Evolutionary conservation across 2,329 filamentous ascomycete genomes (phyloP).

Genomic region (Fusarium veterinarium): DNA sequence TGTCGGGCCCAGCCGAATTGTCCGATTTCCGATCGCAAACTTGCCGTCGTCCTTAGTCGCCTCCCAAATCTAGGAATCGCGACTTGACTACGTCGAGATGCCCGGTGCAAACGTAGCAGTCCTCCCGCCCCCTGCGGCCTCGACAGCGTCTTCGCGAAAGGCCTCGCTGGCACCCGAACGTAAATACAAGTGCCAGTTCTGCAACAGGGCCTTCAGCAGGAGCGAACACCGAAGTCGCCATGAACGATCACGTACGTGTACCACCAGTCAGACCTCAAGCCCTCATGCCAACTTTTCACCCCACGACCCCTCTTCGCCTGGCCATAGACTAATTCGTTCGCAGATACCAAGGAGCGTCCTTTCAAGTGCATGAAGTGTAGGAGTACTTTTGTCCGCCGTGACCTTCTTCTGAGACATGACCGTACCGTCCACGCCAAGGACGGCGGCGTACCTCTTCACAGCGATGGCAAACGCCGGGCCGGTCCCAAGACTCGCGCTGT

Average conservation of each 20-base stretch:
- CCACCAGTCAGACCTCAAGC: slow-evolving; percentile 19
- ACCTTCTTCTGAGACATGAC: slow-evolving; percentile 95
- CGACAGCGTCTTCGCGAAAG: slow-evolving; percentile 81
- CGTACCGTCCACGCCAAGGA: slow-evolving; percentile 99
- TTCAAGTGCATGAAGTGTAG: slow-evolving; percentile 99
- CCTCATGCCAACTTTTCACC: slow-evolving; percentile 18
- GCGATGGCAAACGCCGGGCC: slow-evolving; percentile 89
- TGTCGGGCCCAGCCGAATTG: slow-evolving; percentile 49
- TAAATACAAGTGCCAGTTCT: slow-evolving; percentile 99
- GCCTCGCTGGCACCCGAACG: slow-evolving; percentile 84
- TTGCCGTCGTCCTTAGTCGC: slow-evolving; percentile 44
- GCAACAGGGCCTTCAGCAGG: slow-evolving; percentile 95
- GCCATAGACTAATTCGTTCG: slow-evolving; percentile 42
- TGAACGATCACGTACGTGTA: slow-evolving; percentile 95
- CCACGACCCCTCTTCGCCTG: slow-evolving; percentile 9
- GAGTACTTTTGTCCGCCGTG: slow-evolving; percentile 97
- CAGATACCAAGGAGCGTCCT: slow-evolving; percentile 97
- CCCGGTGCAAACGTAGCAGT: slow-evolving; percentile 76
- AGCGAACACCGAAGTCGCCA: slow-evolving; percentile 97
- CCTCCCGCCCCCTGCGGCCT: slow-evolving; percentile 70
- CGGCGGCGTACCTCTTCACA: slow-evolving; percentile 91
- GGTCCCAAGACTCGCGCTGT: slow-evolving; percentile 74
- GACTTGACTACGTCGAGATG: slow-evolving; percentile 65
- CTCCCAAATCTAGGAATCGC: slow-evolving; percentile 41
- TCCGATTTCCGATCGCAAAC: slow-evolving; percentile 41